A percentile compares a stretch with the other conserved stretches of the same genome.
These are phyloP conservation scores for Amylocystis lapponica DNA, from an alignment of 768 basidiomycete genomes.

Conservation along the genomic window DNA sequence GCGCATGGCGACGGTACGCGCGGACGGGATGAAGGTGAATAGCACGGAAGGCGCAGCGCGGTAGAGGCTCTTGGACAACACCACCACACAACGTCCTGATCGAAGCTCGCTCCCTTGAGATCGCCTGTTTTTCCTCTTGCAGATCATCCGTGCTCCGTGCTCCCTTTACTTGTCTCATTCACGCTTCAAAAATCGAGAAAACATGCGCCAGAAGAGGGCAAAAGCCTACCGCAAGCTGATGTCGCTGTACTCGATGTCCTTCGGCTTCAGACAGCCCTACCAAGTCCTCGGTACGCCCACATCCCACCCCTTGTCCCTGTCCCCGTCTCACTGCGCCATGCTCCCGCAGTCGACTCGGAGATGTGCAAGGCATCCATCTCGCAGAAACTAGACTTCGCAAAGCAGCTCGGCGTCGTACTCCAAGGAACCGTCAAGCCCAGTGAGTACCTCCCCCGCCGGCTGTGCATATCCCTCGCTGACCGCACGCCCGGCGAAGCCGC, in stretches of 20 bases:
- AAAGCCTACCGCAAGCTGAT: slow-evolving; percentile 95
- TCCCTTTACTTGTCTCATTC: not conserved
- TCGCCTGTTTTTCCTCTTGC: not conserved
- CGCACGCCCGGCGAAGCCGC: slow-evolving; percentile 38
- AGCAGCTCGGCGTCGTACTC: slow-evolving; percentile 69
- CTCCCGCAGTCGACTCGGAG: slow-evolving; percentile 70
- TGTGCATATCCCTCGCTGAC: slow-evolving; percentile 9
- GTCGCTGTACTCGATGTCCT: slow-evolving; percentile 79
- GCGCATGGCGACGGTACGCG: slow-evolving; percentile 11
- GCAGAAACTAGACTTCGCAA: slow-evolving; percentile 69
- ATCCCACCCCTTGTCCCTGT: too few species aligned
- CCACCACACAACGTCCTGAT: slow-evolving; percentile 1
- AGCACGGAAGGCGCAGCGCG: not conserved
- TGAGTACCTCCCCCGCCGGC: slow-evolving; percentile 38
- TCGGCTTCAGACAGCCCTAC: slow-evolving; percentile 91
- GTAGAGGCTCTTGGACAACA: slow-evolving; percentile 2
- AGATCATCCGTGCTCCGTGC: not conserved
- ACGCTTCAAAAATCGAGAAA: slow-evolving; percentile 1
- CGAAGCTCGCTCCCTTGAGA: not conserved
- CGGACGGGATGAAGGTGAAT: not conserved
- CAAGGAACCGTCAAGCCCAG: slow-evolving; percentile 91
- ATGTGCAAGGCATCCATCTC: slow-evolving; percentile 68
- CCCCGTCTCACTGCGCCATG: not conserved
- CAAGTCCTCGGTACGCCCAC: slow-evolving; percentile 82
- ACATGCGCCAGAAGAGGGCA: slow-evolving; percentile 92